Conservation (phyloP, 345 rosid species). For the Lagerstroemia speciosa region DNA sequence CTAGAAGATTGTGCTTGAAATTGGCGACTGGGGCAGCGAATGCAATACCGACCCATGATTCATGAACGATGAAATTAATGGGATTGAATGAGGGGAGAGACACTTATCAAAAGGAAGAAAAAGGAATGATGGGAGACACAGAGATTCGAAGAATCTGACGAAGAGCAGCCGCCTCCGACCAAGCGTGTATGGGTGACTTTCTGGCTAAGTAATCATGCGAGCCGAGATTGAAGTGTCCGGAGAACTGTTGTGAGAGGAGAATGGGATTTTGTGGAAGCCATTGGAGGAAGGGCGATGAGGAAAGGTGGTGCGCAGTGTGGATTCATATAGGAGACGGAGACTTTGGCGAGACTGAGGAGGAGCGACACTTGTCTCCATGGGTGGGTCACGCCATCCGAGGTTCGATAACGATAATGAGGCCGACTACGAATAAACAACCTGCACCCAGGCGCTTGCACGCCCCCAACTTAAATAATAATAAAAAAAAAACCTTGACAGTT, state of each 20-base stretch:
- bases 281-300: neutral
- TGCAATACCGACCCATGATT: neutral
- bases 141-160: too few species aligned
- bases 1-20: neutral
- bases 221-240: too few species aligned
- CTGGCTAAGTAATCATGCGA: too few species aligned
- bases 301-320: neutral
- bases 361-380: neutral
- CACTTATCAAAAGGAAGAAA: too few species aligned
- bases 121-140: too few species aligned
- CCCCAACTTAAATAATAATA: neutral
- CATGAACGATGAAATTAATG: neutral
- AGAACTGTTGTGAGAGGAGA: too few species aligned
- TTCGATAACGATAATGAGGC: neutral
- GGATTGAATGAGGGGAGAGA: neutral
- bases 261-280: too few species aligned
- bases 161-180: too few species aligned
- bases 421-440: neutral
- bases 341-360: neutral
- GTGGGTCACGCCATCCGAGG: conserved; percentile 4
- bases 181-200: too few species aligned
- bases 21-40: neutral
- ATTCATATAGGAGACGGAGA: neutral
- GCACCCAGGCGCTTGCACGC: neutral
- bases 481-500: too few species aligned